Percentiles rank a stretch among this genome's conserved stretches.
phyloP scores from a whole-genome alignment of 306 rosid species.

The Vigna radiata region DNA sequence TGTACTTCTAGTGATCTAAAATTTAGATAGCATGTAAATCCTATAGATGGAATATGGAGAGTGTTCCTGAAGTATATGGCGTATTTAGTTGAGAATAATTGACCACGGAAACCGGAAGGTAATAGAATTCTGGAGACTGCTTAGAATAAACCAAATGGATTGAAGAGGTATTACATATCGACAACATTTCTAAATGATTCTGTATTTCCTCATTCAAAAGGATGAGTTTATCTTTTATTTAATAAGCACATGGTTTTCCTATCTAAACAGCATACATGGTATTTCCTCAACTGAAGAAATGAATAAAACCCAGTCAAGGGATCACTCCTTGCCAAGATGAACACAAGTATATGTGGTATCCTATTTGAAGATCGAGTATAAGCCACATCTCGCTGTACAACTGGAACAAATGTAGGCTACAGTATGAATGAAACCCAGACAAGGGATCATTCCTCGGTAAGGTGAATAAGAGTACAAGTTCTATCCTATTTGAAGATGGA shows the following conservation, averaged over 20 bases:
- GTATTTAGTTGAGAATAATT: constrained; percentile 11
- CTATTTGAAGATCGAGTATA: no score
- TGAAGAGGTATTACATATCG: constrained; percentile 10
- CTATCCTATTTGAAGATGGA: no score
- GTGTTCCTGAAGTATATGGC: background rate
- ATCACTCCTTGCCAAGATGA: no score
- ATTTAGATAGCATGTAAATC: constrained; percentile 8
- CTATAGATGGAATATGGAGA: constrained; percentile 27
- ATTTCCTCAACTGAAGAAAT: constrained; percentile 42
- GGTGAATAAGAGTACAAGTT: no score
- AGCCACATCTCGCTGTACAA: no score
- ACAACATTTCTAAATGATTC: constrained; percentile 24
- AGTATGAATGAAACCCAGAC: no score
- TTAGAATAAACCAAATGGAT: constrained; percentile 33
- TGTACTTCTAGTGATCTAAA: constrained; percentile 10
- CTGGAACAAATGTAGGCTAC: no score
- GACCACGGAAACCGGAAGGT: constrained; percentile 23
- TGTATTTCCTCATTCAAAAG: constrained; percentile 32
- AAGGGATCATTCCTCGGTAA: no score
- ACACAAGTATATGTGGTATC: constrained; percentile 35
- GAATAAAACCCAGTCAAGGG: constrained; percentile 33
- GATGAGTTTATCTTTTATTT: constrained; percentile 35
- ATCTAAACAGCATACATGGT: constrained; percentile 23
- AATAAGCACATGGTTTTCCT: constrained; percentile 43
- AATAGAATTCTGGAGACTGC: constrained; percentile 40